A percentile compares a stretch with the other conserved stretches of the same genome.
These are phyloP conservation scores for Colletotrichum neosansevieriae DNA, from an alignment of 2,329 filamentous ascomycete genomes.

Conservation along the genomic window DNA sequence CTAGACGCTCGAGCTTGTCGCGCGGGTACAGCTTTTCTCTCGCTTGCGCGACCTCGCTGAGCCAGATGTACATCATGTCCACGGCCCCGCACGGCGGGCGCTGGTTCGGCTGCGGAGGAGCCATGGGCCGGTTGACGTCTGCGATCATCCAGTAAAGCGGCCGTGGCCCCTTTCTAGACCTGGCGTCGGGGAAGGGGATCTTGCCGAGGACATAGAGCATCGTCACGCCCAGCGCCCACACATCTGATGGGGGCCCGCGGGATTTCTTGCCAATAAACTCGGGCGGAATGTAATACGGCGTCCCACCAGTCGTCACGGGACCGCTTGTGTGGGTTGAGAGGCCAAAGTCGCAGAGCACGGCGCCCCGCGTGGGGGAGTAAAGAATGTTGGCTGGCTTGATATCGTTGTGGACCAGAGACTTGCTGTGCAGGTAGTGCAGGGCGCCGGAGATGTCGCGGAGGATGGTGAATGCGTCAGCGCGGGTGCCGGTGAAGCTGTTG, in stretches of 20 bases:
- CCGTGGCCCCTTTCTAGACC: constrained; percentile 57
- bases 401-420: constrained; percentile 69
- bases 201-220: constrained; percentile 71
- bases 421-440: constrained; percentile 67
- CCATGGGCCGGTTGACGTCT: constrained; percentile 60
- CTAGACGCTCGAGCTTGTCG: constrained; percentile 64
- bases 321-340: constrained; percentile 62
- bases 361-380: constrained; percentile 69
- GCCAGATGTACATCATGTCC: constrained; percentile 68
- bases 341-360: constrained; percentile 72
- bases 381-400: constrained; percentile 73
- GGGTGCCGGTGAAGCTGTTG: constrained; percentile 63
- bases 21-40: constrained; percentile 58
- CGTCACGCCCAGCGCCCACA: constrained; percentile 71
- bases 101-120: constrained; percentile 50
- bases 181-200: constrained; percentile 66
- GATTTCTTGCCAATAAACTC: constrained; percentile 69
- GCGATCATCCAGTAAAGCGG: constrained; percentile 70
- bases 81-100: constrained; percentile 50
- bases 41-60: constrained; percentile 64
- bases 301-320: constrained; percentile 65
- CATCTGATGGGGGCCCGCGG: constrained; percentile 67
- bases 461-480: constrained; percentile 64
- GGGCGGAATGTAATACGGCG: constrained; percentile 72
- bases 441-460: constrained; percentile 66